Evolutionary conservation across 2,329 filamentous ascomycete genomes (phyloP).

Genomic region (Xylaria digitata): DNA sequence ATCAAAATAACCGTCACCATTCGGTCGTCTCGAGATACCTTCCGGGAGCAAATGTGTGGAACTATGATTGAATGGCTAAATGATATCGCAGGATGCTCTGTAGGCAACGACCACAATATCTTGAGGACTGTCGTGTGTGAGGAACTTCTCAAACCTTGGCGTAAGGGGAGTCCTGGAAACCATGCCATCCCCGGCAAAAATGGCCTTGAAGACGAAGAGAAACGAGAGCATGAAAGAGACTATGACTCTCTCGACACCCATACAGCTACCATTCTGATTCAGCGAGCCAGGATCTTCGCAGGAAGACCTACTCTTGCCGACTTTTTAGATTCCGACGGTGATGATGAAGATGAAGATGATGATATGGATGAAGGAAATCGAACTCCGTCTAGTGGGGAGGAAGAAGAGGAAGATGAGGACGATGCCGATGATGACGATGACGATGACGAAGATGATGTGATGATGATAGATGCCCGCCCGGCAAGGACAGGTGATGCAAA

Average conservation of each 20-base stretch:
- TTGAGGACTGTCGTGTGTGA: slow-evolving; percentile 87
- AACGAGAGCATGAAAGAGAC: slow-evolving; percentile 58
- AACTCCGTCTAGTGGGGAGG: slow-evolving; percentile 54
- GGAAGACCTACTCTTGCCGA: slow-evolving; percentile 49
- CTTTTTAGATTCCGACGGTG: slow-evolving; percentile 57
- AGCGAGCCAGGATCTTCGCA: slow-evolving; percentile 51
- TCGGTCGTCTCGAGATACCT: slow-evolving; percentile 91
- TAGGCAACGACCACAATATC: slow-evolving; percentile 82
- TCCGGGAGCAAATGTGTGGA: slow-evolving; percentile 98
- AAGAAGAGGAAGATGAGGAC: slow-evolving; percentile 72
- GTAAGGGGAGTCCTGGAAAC: slow-evolving; percentile 82
- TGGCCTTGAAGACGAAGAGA: slow-evolving; percentile 84
- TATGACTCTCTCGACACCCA: slow-evolving; percentile 51
- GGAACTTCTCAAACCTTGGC: slow-evolving; percentile 89
- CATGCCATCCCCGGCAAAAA: slow-evolving; percentile 82
- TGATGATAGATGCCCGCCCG: slow-evolving; percentile 66
- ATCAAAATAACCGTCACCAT: slow-evolving; percentile 98
- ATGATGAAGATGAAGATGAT: slow-evolving; percentile 62
- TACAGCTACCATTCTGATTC: slow-evolving; percentile 51
- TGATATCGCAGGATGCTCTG: slow-evolving; percentile 90
- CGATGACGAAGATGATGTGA: slow-evolving; percentile 70
- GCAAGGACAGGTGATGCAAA: slow-evolving; percentile 58
- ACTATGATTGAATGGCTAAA: slow-evolving; percentile 95
- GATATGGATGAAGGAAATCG: slow-evolving; percentile 53
- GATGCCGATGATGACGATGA: slow-evolving; percentile 57